Evolutionary conservation across 2,329 filamentous ascomycete species (phyloP).

Genomic region (Ustulina deusta): DNA sequence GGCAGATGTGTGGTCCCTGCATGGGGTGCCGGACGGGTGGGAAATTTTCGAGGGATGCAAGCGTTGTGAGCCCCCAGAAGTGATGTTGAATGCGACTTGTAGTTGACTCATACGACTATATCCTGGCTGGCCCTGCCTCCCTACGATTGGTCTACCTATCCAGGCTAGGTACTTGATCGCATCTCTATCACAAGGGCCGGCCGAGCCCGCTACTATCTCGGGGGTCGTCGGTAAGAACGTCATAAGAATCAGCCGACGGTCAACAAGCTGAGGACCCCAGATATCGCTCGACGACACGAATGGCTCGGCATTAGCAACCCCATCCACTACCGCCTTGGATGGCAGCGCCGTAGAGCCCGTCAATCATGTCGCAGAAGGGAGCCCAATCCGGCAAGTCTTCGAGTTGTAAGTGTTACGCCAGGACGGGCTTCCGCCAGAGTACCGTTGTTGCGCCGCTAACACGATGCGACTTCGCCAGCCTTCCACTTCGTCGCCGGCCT

Average conservation of each 20-base stretch:
- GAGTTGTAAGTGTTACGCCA: conserved; percentile 43
- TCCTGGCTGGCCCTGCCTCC: background rate
- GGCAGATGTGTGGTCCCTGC: conserved; percentile 25
- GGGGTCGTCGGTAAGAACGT: conserved; percentile 7
- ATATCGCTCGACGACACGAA: conserved; percentile 22
- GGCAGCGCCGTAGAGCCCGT: conserved; percentile 31
- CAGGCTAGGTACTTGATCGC: background rate
- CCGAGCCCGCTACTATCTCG: background rate
- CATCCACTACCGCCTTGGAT: conserved; percentile 23
- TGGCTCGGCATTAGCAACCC: conserved; percentile 32
- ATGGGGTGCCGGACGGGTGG: conserved; percentile 23
- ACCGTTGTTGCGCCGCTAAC: conserved; percentile 7
- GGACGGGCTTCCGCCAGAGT: background rate
- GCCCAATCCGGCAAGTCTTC: conserved; percentile 43
- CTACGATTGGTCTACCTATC: conserved; percentile 7
- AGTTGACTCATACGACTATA: conserved; percentile 15
- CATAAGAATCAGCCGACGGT: conserved; percentile 16
- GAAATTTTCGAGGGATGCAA: conserved; percentile 27
- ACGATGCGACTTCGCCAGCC: conserved; percentile 57
- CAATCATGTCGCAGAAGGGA: conserved; percentile 44
- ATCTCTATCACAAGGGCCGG: background rate
- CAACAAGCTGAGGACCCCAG: background rate
- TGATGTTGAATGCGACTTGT: conserved; percentile 1
- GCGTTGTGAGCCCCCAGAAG: conserved; percentile 1
- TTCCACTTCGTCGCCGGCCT: conserved; percentile 93